Evolutionary conservation across 352 stramenopile genomes (phyloP), one percentile per base, ranked within the genome.

Genomic region (Hyaloperonospora brassicae): DNA sequence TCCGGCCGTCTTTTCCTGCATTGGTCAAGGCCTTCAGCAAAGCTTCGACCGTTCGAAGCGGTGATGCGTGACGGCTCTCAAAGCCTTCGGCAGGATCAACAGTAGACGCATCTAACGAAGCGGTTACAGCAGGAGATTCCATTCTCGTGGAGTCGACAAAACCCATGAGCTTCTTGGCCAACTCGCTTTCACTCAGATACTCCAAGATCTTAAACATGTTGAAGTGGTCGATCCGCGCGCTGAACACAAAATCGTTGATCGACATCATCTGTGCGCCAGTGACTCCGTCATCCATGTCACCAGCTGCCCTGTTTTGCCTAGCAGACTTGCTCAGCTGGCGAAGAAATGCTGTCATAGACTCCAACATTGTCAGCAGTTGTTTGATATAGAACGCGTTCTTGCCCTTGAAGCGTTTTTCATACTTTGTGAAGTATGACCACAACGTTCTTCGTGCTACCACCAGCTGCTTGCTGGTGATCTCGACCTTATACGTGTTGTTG

Each of bases 371-470:
- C 31, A 95, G 62, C 12, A 95, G 55, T 43, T 95, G 86, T 35
- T 95, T 95, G 64, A 95, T 93, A 73, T 95, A 95, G 47, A 92
- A 95, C 11, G 63, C 54, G 56, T 95, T 95, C 44, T 81, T 87
- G 36, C 84, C 84, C 56, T 91, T 89, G 30, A 95, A 79, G 2
- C 83, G 69, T 57, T 87, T 92, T 49, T 95, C 85, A 41, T 95
- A 95, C 49, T 86, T 90, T 41, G 85, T 82, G 24, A 89, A 92
- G 57, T 94, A 94, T 0, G 75, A 68, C 84, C 84, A 94, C n/a
- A 94, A 55, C 23, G 71, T 86, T 27, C 84, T 68, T 30, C 82
- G 66, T 7, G 78, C 73, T 21, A 88, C 67, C 0, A 92, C 77
- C 6, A 90, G 55, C 49, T 91, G 70, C 45, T 89, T 92, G 57